Evolutionary conservation across 768 basidiomycete species (phyloP).

Genomic region (Russula sp.): DNA sequence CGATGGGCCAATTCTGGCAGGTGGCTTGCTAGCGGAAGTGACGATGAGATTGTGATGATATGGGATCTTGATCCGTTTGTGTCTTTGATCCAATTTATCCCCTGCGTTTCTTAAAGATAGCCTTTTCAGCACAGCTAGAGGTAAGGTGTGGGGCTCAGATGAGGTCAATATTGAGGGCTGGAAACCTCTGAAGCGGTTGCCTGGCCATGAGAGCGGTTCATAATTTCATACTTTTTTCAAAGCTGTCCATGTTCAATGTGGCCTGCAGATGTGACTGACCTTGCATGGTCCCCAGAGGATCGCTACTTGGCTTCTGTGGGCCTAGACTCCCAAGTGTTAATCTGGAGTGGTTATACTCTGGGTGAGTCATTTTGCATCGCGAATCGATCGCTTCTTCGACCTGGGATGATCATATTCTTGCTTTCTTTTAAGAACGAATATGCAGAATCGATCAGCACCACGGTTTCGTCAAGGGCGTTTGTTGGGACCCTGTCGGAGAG

Average conservation of each 20-base stretch:
- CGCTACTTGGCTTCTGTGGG: constrained; percentile 90
- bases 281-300: constrained; percentile 94
- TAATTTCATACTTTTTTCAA: constrained; percentile 14
- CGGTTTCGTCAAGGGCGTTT: constrained; percentile 97
- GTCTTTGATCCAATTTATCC: neutral
- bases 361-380: constrained; percentile 39
- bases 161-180: constrained; percentile 96
- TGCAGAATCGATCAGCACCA: constrained; percentile 82
- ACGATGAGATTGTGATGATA: constrained; percentile 92
- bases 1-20: constrained; percentile 91
- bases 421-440: constrained; percentile 56
- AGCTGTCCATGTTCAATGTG: constrained; percentile 1
- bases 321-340: constrained; percentile 80
- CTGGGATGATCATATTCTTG: neutral
- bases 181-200: constrained; percentile 88
- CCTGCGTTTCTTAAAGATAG: neutral
- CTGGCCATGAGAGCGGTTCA: constrained; percentile 91
- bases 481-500: constrained; percentile 98
- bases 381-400: neutral
- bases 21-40: constrained; percentile 93
- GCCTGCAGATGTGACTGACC: constrained; percentile 77
- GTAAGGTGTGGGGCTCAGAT: constrained; percentile 90
- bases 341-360: constrained; percentile 92
- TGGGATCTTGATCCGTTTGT: constrained; percentile 97
- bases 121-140: constrained; percentile 56